Evolutionary conservation across 1,284 basidiomycete species (phyloP), one percentile per base, ranked within the genome.

Genomic region (Crucibulum parvulum): DNA sequence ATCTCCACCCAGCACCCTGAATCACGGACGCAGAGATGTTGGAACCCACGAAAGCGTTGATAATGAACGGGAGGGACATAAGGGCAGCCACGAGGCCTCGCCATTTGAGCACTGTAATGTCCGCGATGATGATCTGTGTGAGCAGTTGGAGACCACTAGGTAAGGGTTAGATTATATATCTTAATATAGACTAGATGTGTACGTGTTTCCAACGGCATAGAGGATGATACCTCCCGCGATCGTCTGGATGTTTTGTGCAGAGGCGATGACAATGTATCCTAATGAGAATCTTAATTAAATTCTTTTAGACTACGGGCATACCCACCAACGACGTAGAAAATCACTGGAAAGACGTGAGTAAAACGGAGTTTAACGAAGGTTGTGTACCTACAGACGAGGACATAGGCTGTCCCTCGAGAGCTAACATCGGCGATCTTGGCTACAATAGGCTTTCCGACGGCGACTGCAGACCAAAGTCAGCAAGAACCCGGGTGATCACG

Each of bases 81-180:
- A 91, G 73, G 13, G 83, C 82, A 2, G 87, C 84, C 16, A 91
- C 84, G 9, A 94, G 79, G 10, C 91, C 92, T 59, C 93, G 85
- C 90, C 91, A 94, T 69, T 87, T 83, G 11, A 94, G 83, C 2
- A 87, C 89, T 3, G 93, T 94, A 65, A 91, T 88, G 70, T 95
- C 93, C 16, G 92, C 92, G 58, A 91, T 88, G 67, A 92, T 84
- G 61, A 93, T 87, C 63, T 89, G 87, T n/a, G 86, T 87, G 11
- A 93, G 81, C 48, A 94, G 80, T 74, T 93, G 91, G 24, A 93
- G 78, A 13, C 90, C 89, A 57, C 84, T 87, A 65, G 24, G 50
- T 16, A 34, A 13, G 24, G 15, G 15, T 35, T 37, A 38, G 56
- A 24, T 24, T 34, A 47, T 37, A 37, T 15, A 36, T 57, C 38